A percentile compares a stretch with the other conserved stretches of the same genome.
Conservation (phyloP, 2,329 filamentous ascomycete genomes). For the Tothia fuscella region DNA sequence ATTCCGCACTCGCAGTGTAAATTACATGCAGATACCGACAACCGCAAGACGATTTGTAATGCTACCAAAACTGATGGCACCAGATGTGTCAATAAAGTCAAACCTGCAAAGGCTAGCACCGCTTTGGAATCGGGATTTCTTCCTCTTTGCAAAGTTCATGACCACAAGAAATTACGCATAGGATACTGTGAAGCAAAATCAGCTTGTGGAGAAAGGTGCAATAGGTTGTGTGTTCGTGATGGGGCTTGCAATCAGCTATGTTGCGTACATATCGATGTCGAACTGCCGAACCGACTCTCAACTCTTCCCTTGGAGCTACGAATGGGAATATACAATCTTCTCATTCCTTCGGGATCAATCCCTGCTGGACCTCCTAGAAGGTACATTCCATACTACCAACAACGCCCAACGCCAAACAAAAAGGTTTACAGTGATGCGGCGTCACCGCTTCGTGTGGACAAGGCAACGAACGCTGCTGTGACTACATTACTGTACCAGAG, state of each 20-base stretch:
- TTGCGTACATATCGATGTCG: background rate
- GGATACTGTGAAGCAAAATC: background rate
- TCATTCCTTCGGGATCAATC: background rate
- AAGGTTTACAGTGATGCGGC: background rate
- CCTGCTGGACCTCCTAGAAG: no score
- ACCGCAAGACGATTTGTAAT: background rate
- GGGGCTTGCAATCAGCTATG: background rate
- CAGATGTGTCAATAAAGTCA: background rate
- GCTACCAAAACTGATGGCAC: background rate
- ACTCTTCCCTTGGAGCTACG: background rate
- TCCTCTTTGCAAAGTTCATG: background rate
- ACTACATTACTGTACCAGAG: background rate
- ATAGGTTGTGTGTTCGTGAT: background rate
- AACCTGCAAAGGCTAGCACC: background rate
- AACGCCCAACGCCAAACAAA: background rate
- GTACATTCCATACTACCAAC: no score
- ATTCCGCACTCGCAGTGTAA: background rate
- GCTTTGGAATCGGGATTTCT: background rate
- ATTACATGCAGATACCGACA: background rate
- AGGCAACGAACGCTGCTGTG: background rate
- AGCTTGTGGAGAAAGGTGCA: background rate
- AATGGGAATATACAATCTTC: background rate
- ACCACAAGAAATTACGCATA: background rate
- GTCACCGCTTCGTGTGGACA: background rate
- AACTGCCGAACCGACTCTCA: background rate